Base-by-base conservation (phyloP, 1,139 yeast species). In the Sugiyamaella japonica region DNA sequence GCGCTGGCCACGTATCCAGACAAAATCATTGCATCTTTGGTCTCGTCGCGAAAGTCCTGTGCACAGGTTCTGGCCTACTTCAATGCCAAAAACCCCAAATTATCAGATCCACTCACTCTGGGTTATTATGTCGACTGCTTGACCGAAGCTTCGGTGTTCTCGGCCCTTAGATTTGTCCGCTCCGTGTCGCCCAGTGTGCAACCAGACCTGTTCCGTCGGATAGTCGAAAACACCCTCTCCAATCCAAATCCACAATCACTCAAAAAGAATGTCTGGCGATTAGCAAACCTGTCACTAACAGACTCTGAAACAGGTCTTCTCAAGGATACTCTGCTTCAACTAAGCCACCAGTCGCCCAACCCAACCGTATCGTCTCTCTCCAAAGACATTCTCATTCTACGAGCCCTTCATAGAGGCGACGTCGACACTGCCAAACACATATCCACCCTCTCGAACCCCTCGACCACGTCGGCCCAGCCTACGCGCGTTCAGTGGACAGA, bases 241-340 rank as follows among this genome's bases (percentile, higher is more conserved):
- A 37, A 34, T 16, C 41, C 52, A 12, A 8, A 16, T 3, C 31
- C 38, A 17, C 23, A 48, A 17, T 36, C 39, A 1, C 52, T 54
- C 2, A 55, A 54, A 46, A 50, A 52, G 45, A 58, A 58, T 49
- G 23, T 59, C 15, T 63, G 63, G 63, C 54, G 67, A 13, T 52
- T 65, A 39, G 63, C 66, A 6, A 64, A 61, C 47, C 45, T 62
- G 37, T 65, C 67, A 1, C 48, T 64, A 1, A 56, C 59, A 1
- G 51, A 50, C n/a, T 25, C 48, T 5, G 68, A 65, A 42, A 50
- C 59, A 3, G 44, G 31, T 5, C 23, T 53, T 28, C 49, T 65
- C n/a, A 59, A 62, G 28, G 47, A 53, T 9, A 54, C 58, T 17
- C 51, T 65, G 31, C 17, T 51, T 28, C 59, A 56, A 2, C 45